These are phyloP conservation scores for Tricharina praecox DNA, from an alignment of 495 filamentous ascomycete species.

Conservation along the genomic window DNA sequence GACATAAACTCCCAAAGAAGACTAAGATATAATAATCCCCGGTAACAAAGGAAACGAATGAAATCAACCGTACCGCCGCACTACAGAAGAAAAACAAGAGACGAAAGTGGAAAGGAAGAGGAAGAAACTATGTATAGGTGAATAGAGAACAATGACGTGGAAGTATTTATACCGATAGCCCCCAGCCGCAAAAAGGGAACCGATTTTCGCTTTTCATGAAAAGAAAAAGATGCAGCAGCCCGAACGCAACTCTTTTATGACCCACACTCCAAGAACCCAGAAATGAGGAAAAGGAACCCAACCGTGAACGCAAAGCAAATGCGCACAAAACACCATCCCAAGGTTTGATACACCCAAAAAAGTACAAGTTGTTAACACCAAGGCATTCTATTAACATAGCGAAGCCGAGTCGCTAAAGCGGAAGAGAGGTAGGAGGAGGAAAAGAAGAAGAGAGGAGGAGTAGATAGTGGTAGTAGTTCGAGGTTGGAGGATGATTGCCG, in stretches of 20 bases:
- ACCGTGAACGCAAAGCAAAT: slow-evolving; percentile 22
- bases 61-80: neutral
- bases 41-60: slow-evolving; percentile 1
- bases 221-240: neutral
- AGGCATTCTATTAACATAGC: slow-evolving; percentile 27
- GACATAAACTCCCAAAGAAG: slow-evolving; percentile 8
- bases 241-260: slow-evolving; percentile 19
- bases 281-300: slow-evolving; percentile 23
- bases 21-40: slow-evolving; percentile 2
- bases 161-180: slow-evolving; percentile 27
- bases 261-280: slow-evolving; percentile 22
- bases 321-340: slow-evolving; percentile 27
- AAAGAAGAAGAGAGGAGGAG: slow-evolving; percentile 13
- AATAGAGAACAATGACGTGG: no score
- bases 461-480: no score
- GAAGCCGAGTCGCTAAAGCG: slow-evolving; percentile 20
- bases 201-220: slow-evolving; percentile 20
- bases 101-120: slow-evolving; percentile 19
- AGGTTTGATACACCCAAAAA: slow-evolving; percentile 27
- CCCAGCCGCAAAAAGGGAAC: slow-evolving; percentile 7
- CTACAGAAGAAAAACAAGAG: slow-evolving; percentile 14
- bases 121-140: slow-evolving; percentile 26
- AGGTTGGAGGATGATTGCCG: slow-evolving; percentile 17
- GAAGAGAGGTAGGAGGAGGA: slow-evolving; percentile 18
- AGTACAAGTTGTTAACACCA: slow-evolving; percentile 26